Evolutionary conservation across 2,329 filamentous ascomycete genomes (phyloP), one percentile per base, ranked within the genome.

Genomic region (Macrophomina tecta): DNA sequence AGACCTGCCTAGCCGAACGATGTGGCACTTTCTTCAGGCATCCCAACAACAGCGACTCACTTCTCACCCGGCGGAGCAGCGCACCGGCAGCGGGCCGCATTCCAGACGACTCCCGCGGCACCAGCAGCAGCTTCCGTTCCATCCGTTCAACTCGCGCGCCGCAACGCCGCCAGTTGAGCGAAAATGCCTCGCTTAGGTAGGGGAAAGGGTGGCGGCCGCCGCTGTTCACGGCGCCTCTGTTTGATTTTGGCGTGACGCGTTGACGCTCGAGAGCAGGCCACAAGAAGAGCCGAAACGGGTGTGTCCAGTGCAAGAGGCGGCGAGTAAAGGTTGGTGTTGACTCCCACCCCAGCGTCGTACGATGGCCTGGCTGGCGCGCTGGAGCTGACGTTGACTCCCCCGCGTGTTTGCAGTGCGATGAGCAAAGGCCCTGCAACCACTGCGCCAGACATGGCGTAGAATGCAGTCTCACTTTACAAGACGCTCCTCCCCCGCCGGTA

Each of bases 401-500:
- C 18, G 11, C 23, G 40, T 60, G 34, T 42, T 52, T 67, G 23
- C 67, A 79, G 77, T 79, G 77, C 69, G 77, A 79, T 66, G 77
- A 79, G 69, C 72, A 73, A 38, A 77, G 75, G 65, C 77, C 77
- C 11, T 79, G 77, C 65, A 76, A 74, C 23, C 77, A 75, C 68
- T 79, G 77, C 69, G 71, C 74, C 51, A 72, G 76, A 64, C 77
- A 79, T 70, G 73, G 75, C 42, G 76, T 78, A 14, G 69, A 72
- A 60, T 79, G 77, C 69, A 78, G 75, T 68, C 72, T 79, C 32
- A 66, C 64, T 18, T 30, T 30, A 55, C 64, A 32, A 32, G 53
- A 66, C 12, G 63, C 38, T 49, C 23, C 64, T 48, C 64, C 52
- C 8, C 51, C 63, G 30, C 55, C 55, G 34, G 53, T 46, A 34